Evolutionary conservation across 257 asterid species (phyloP).

Genomic region (Solanum etuberosum): DNA sequence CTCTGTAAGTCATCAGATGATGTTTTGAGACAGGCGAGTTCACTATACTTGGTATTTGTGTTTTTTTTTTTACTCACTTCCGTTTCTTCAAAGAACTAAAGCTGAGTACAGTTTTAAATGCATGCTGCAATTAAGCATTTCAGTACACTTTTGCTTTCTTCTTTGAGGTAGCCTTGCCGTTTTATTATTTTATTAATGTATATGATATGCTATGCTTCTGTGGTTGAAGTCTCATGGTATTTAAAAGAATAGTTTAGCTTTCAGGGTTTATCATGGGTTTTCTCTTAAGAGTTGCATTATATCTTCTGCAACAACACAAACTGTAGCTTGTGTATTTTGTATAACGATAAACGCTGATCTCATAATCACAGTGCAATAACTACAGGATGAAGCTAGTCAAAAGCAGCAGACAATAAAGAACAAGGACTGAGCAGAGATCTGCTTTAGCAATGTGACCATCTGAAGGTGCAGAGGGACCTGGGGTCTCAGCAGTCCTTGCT

Average conservation of each 20-base stretch:
- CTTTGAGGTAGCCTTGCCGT: neutral
- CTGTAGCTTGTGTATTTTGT: neutral
- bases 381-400: conserved; percentile 23
- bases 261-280: neutral
- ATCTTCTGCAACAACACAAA: neutral
- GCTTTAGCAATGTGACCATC: conserved; percentile 18
- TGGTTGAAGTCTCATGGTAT: neutral
- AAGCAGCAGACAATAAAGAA: conserved; percentile 23
- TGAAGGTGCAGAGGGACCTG: conserved; percentile 32
- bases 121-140: neutral
- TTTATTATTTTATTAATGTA: neutral
- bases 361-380: neutral
- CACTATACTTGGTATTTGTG: neutral
- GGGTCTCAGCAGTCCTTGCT: conserved; percentile 1
- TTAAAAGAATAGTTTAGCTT: neutral
- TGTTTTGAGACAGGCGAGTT: neutral
- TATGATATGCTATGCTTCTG: neutral
- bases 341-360: neutral
- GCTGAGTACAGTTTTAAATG: neutral
- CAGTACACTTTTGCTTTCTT: neutral
- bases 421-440: conserved; percentile 11
- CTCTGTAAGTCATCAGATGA: neutral
- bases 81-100: neutral
- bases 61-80: neutral
- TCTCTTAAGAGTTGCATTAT: neutral